Evolutionary conservation across 2,329 filamentous ascomycete genomes (phyloP).

Genomic region (Verticillium dahliae): DNA sequence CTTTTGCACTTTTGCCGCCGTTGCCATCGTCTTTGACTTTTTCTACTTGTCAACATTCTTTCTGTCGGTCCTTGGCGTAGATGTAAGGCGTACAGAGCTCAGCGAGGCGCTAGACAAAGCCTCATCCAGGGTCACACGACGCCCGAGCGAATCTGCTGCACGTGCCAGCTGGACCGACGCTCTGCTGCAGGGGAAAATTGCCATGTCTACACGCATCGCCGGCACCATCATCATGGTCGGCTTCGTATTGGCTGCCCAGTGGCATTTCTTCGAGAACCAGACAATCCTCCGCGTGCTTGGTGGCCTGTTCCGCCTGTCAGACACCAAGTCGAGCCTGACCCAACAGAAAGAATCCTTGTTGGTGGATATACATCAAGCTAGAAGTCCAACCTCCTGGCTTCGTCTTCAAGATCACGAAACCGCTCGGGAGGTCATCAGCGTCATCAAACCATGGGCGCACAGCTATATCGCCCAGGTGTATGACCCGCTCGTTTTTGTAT

Average conservation of each 20-base stretch:
- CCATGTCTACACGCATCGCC: conserved; percentile 66
- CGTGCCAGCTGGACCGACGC: conserved; percentile 53
- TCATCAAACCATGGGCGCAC: conserved; percentile 64
- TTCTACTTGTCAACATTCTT: conserved; percentile 78
- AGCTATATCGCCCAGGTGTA: conserved; percentile 70
- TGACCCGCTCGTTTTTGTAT: conserved; percentile 67
- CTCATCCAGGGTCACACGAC: conserved; percentile 32
- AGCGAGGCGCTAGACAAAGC: conserved; percentile 62
- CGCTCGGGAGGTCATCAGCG: conserved; percentile 67
- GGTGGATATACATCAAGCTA: conserved; percentile 63
- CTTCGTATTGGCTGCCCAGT: conserved; percentile 67
- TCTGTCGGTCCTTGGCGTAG: conserved; percentile 70
- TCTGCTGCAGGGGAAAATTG: conserved; percentile 56
- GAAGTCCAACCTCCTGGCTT: conserved; percentile 72
- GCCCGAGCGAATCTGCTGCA: conserved; percentile 14
- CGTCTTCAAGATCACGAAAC: conserved; percentile 73
- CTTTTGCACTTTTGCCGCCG: conserved; percentile 69
- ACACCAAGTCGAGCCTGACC: conserved; percentile 12
- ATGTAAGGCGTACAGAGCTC: conserved; percentile 69
- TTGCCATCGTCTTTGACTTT: conserved; percentile 71
- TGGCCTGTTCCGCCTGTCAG: conserved; percentile 23
- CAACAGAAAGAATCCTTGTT: conserved; percentile 31
- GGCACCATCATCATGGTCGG: conserved; percentile 67
- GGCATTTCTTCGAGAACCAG: conserved; percentile 66
- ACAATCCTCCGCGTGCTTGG: conserved; percentile 28